Conservation (phyloP, 768 basidiomycete species). For the Erythrobasidium yunnanense region DNA sequence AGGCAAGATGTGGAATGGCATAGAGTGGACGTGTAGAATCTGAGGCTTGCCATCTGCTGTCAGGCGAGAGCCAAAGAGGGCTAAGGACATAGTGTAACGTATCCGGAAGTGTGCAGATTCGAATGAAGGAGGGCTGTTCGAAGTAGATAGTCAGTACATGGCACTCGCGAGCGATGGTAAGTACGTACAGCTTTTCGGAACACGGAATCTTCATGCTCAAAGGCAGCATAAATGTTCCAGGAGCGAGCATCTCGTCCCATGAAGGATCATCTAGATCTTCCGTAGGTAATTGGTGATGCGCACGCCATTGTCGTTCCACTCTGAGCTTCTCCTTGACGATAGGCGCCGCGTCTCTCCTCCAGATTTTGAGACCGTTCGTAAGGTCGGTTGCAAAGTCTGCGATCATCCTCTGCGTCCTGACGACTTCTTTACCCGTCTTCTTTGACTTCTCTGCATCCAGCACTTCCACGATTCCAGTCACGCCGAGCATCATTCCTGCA, state of each 20-base stretch:
- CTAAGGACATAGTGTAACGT: constrained; percentile 38
- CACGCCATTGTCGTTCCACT: constrained; percentile 18
- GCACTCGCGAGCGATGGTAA: background rate
- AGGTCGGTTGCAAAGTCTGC: constrained; percentile 39
- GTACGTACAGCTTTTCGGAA: constrained; percentile 36
- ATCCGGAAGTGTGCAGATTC: constrained; percentile 37
- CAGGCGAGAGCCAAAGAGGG: constrained; percentile 31
- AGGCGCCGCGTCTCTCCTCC: constrained; percentile 35
- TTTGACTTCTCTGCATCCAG: constrained; percentile 28
- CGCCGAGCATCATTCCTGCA: constrained; percentile 37
- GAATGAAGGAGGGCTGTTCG: constrained; percentile 36
- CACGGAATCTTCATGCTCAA: constrained; percentile 39
- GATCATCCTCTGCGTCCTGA: constrained; percentile 38
- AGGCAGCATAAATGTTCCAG: constrained; percentile 37
- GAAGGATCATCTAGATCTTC: constrained; percentile 27
- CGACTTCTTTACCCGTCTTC: constrained; percentile 24
- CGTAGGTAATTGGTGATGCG: constrained; percentile 1
- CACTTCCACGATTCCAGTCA: constrained; percentile 37
- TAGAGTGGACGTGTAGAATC: constrained; percentile 35
- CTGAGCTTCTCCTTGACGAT: constrained; percentile 22
- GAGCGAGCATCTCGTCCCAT: constrained; percentile 31
- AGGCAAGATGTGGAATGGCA: constrained; percentile 38
- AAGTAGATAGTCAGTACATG: background rate
- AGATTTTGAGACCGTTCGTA: constrained; percentile 35
- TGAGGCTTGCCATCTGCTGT: constrained; percentile 31